phyloP scores from a whole-genome alignment of 345 rosid genomes.

The Populus tremula region DNA sequence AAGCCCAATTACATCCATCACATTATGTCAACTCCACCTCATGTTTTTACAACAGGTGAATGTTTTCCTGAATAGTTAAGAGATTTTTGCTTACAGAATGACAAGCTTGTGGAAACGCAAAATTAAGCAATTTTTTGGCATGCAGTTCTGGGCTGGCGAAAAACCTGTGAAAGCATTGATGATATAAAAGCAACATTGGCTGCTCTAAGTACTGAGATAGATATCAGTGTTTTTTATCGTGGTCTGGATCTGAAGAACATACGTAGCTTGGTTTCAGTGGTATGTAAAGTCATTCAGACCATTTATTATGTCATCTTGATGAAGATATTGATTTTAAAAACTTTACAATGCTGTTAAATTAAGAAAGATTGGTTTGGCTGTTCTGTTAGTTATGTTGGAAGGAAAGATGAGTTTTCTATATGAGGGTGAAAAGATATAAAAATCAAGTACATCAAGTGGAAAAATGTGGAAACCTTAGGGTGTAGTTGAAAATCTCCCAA shows the following conservation, averaged over 20 bases:
- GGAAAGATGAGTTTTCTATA: neutral
- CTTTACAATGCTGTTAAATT: neutral
- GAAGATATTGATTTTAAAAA: neutral
- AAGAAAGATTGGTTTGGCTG: neutral
- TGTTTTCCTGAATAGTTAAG: neutral
- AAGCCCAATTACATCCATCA: constrained; percentile 74
- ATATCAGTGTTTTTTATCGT: constrained; percentile 75
- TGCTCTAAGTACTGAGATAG: constrained; percentile 72
- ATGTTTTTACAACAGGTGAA: constrained; percentile 80
- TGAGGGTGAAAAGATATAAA: neutral
- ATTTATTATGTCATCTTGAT: neutral
- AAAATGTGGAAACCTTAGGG: neutral
- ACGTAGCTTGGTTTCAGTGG: constrained; percentile 86
- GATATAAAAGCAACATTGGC: constrained; percentile 86
- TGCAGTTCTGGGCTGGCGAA: constrained; percentile 98
- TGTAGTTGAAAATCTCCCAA: neutral
- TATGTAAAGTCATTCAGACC: constrained; percentile 26
- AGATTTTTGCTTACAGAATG: constrained; percentile 13
- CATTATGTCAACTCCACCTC: constrained; percentile 70
- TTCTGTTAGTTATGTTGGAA: constrained; percentile 1
- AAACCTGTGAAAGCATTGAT: constrained; percentile 73
- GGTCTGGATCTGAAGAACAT: constrained; percentile 65
- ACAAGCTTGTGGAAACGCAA: constrained; percentile 1
- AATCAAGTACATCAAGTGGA: neutral
- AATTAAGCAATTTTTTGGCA: constrained; percentile 7